Evolutionary conservation across 2,329 filamentous ascomycete genomes (phyloP), one percentile per base, ranked within the genome.

Genomic region (Alternaria rosae): DNA sequence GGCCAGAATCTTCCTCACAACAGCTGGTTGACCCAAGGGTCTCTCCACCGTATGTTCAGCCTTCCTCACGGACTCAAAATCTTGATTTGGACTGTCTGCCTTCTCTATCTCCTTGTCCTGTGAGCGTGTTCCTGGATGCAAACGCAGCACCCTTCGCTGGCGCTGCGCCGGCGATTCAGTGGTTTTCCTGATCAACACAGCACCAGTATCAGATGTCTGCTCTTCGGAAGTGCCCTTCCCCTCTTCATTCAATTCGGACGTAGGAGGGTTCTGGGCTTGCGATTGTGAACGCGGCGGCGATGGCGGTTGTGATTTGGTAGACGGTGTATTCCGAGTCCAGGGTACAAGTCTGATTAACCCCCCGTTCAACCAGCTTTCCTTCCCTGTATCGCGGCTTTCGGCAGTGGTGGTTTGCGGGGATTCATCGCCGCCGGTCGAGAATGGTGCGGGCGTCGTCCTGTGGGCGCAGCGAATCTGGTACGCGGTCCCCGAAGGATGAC

Each of bases 401-500:
- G 50, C 25, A 47, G 32, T 59, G 43, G 44, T 35, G 54, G 47
- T 61, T 53, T 59, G 41, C 50, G 35, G 20, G n/a, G 43, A 11
- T 28, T 69, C 59, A 70, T 62, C 47, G 59, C 56, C 54, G 60
- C 45, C 61, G 58, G 57, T 57, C 54, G 59, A 54, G 48, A 41
- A 43, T 57, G 58, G 62, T 65, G 30, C 64, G 67, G 60, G 56
- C 61, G 67, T 64, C 28, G 42, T 62, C 43, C 70, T 62, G 54
- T 57, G 71, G 74, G 67, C 68, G 65, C 68, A 69, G 61, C 74
- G 74, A 54, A 77, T 69, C 68, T 79, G 79, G 54, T 66, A 67
- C 44, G 73, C 64, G 66, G 70, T 78, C 81, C 80, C 80, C 74
- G 73, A 70, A 71, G 79, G 76, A 69, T 79, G 74, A 70, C 81